A percentile compares a stretch with the other conserved stretches of the same genome.
These are phyloP conservation scores for Melastoma malabathricum DNA, from an alignment of 345 rosid genomes.

Conservation along the genomic window DNA sequence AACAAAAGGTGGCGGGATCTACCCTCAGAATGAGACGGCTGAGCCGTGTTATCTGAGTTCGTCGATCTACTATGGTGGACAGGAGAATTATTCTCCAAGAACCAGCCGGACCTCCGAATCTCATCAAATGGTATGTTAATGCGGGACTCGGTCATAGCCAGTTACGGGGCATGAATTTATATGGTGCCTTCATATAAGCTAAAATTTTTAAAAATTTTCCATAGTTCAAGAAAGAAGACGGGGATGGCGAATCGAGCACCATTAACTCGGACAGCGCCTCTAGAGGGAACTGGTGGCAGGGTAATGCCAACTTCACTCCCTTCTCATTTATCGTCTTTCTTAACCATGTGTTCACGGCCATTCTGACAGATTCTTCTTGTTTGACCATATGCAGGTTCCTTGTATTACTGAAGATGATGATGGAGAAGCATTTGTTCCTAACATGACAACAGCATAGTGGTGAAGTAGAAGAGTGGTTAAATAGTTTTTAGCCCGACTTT, in stretches of 20 bases:
- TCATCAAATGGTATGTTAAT: constrained; percentile 16
- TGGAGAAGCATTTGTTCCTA: no score
- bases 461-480: no score
- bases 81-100: constrained; percentile 62
- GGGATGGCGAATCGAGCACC: constrained; percentile 32
- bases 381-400: no score
- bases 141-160: neutral
- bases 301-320: constrained; percentile 11
- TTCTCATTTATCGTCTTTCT: no score
- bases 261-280: constrained; percentile 49
- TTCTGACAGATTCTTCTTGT: no score
- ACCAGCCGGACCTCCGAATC: constrained; percentile 20
- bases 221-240: constrained; percentile 53
- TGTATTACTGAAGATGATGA: no score
- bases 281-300: constrained; percentile 97
- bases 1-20: constrained; percentile 19
- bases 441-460: no score
- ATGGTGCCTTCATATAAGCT: no score
- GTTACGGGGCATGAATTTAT: neutral
- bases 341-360: no score
- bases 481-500: no score
- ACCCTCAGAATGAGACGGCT: constrained; percentile 34
- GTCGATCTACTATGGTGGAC: constrained; percentile 93
- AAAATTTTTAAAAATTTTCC: neutral
- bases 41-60: constrained; percentile 73